Evolutionary conservation across 768 basidiomycete species (phyloP).

Genomic region (Tylopilus subfusipes): DNA sequence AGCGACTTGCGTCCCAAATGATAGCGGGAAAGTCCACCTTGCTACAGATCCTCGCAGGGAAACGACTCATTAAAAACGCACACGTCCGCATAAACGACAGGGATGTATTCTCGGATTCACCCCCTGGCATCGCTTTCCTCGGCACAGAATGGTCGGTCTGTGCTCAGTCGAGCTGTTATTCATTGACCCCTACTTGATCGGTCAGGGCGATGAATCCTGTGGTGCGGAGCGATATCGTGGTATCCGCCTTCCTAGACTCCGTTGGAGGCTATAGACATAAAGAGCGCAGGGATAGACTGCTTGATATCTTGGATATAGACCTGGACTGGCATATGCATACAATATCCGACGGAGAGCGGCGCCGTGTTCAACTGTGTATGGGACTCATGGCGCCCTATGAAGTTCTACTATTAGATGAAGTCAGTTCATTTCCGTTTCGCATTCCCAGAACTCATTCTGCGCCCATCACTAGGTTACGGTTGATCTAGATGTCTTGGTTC

Average conservation of each 20-base stretch:
- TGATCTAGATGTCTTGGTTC: conserved; percentile 93
- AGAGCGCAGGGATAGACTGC: conserved; percentile 75
- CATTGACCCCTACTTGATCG: not conserved
- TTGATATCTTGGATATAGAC: conserved; percentile 93
- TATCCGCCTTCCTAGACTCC: conserved; percentile 93
- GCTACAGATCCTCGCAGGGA: conserved; percentile 90
- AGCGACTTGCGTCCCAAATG: conserved; percentile 1
- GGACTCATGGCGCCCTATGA: conserved; percentile 96
- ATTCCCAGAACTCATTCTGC: not conserved
- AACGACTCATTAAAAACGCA: conserved; percentile 65
- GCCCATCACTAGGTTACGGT: conserved; percentile 72
- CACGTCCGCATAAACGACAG: conserved; percentile 68
- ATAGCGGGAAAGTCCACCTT: conserved; percentile 94
- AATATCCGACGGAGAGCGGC: conserved; percentile 94
- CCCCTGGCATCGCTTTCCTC: conserved; percentile 77
- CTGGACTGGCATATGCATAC: conserved; percentile 95
- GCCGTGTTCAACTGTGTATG: conserved; percentile 91
- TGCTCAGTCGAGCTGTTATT: not conserved
- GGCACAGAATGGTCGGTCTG: conserved; percentile 86
- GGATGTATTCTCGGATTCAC: conserved; percentile 89
- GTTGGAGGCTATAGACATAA: conserved; percentile 96
- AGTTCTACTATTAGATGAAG: conserved; percentile 90
- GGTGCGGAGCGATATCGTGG: conserved; percentile 87
- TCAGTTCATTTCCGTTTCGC: conserved; percentile 29
- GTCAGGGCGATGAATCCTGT: conserved; percentile 96